Evolutionary conservation across 2,329 filamentous ascomycete species (phyloP), one percentile per base, ranked within the genome.

Genomic region (Helminthosporium solani): DNA sequence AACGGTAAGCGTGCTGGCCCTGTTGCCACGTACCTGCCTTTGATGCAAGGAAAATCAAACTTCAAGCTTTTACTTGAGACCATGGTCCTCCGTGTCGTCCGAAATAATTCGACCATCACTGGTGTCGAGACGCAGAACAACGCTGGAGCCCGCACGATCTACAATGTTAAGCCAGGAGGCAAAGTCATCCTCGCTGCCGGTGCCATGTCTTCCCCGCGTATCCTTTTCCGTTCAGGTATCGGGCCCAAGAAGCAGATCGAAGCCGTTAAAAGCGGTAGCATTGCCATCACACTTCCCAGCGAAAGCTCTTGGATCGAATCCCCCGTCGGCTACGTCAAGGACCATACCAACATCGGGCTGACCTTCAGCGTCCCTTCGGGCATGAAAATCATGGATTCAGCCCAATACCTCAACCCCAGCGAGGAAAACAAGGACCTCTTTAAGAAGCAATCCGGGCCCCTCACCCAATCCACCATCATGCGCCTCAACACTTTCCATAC

Each of bases 401-500:
- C 39, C 12, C 50, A 46, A 16, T 51, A 52, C 42, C 44, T 44
- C 20, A 46, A 38, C n/a, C 57, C 57, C 9, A 44, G 42, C n/a
- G 33, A 51, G n/a, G 37, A 44, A 3, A 46, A 50, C 3, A 46
- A 55, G 11, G 44, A 47, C 14, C 49, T 59, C 11, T 61, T 53
- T 35, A 42, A 40, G 4, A 44, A 43, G 5, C 57, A 52, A n/a
- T 42, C 55, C 1, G 74, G 74, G 18, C 65, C 73, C 3, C 59
- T 76, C 25, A 61, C 71, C 1, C 70, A 75, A 47, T 61, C 64
- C 0, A 30, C 36, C 6, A 66, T 64, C 27, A 72, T 73, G 49
- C 64, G 74, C n/a, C 57, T 75, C 44, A 68, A 71, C 63, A 66
- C 70, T 61, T 73, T 71, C 70, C 71, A 71, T 3, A 69, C 62